Evolutionary conservation across 1,139 yeast genomes (phyloP).

Genomic region (Blastobotrys persicus): DNA sequence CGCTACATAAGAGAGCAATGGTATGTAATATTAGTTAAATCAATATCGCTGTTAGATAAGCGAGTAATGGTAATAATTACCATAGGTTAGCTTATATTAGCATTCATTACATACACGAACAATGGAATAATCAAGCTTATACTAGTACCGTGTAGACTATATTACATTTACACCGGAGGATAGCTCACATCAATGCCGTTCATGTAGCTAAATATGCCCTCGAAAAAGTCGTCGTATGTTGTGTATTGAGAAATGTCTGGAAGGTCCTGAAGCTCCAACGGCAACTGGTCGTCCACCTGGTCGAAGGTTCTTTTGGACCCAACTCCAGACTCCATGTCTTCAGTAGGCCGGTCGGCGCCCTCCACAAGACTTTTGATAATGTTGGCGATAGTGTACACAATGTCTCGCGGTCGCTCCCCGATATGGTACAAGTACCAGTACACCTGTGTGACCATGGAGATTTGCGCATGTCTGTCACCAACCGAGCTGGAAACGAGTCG

Average conservation of each 20-base stretch:
- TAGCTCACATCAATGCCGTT: conserved; percentile 1
- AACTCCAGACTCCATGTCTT: neutral
- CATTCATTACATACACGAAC: too few relatives aligned
- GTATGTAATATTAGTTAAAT: too few relatives aligned
- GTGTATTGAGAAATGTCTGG: conserved; percentile 23
- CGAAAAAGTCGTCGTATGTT: conserved; percentile 25
- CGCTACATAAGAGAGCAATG: too few relatives aligned
- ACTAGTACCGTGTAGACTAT: too few relatives aligned
- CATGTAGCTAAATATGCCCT: conserved; percentile 20
- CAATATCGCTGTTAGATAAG: too few relatives aligned
- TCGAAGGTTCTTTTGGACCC: conserved; percentile 2
- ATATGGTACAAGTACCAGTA: conserved; percentile 56
- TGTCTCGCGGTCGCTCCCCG: conserved; percentile 53
- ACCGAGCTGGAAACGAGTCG: conserved; percentile 43
- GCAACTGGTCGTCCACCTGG: conserved; percentile 13
- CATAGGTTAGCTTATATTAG: too few relatives aligned
- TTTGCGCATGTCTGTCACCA: conserved; percentile 22
- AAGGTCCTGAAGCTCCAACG: conserved; percentile 4
- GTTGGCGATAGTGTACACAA: conserved; percentile 54
- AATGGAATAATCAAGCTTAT: too few relatives aligned
- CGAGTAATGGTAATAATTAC: too few relatives aligned
- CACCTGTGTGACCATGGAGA: conserved; percentile 47
- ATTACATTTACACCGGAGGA: neutral
- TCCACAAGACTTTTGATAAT: conserved; percentile 51
- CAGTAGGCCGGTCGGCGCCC: conserved; percentile 17